Percentiles rank a stretch among this genome's conserved stretches.
These are phyloP conservation scores for Alternaria triticina DNA, from an alignment of 2,329 filamentous ascomycete species.

Conservation along the genomic window DNA sequence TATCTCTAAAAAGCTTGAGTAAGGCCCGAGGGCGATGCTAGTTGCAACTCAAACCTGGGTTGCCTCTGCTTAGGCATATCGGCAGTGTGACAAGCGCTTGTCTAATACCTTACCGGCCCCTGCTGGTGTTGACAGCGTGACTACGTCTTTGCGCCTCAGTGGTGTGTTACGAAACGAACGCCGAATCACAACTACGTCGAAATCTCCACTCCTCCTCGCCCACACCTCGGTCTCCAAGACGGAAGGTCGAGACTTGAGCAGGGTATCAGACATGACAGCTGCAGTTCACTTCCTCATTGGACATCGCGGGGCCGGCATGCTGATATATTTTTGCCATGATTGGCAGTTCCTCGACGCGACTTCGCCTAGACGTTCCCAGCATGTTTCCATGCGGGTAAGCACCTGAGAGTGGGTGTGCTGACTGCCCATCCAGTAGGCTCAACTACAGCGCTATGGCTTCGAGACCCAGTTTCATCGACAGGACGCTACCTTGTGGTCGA, in stretches of 20 bases:
- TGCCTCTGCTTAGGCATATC: slow-evolving; percentile 10
- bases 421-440: slow-evolving; percentile 20
- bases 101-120: slow-evolving; percentile 7
- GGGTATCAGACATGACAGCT: slow-evolving; percentile 9
- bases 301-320: neutral
- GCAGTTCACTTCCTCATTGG: slow-evolving; percentile 22
- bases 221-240: slow-evolving; percentile 13
- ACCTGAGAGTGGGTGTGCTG: slow-evolving; percentile 22
- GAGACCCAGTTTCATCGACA: slow-evolving; percentile 2
- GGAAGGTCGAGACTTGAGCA: slow-evolving; percentile 22
- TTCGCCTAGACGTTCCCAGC: slow-evolving; percentile 6
- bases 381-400: slow-evolving; percentile 20
- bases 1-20: neutral
- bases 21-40: neutral
- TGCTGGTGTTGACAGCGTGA: slow-evolving; percentile 1
- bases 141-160: slow-evolving; percentile 11
- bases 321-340: slow-evolving; percentile 3
- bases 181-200: slow-evolving; percentile 5
- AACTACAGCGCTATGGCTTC: slow-evolving; percentile 6
- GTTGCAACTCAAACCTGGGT: neutral
- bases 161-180: slow-evolving; percentile 15
- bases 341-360: slow-evolving; percentile 7
- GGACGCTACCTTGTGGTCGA: slow-evolving; percentile 3
- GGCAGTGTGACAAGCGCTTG: slow-evolving; percentile 17
- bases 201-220: slow-evolving; percentile 11